These are phyloP conservation scores for Aspergillus latus DNA, from an alignment of 2,329 filamentous ascomycete genomes.

Conservation along the genomic window DNA sequence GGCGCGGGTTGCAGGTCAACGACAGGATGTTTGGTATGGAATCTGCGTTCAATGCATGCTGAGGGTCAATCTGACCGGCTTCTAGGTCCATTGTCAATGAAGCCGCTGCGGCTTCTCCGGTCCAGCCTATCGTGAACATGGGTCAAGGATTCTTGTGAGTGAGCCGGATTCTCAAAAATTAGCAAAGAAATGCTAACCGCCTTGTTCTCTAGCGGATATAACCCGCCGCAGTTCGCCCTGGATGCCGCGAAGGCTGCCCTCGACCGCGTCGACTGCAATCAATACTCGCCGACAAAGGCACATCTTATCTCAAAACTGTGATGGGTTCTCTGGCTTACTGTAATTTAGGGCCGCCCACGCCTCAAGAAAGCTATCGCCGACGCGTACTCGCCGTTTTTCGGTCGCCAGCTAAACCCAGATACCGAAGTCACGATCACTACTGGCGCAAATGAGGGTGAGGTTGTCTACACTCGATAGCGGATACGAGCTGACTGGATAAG, in stretches of 20 bases:
- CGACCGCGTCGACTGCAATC: constrained; percentile 92
- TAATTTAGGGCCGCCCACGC: constrained; percentile 69
- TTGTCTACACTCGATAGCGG: neutral
- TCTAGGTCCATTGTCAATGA: constrained; percentile 66
- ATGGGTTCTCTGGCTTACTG: constrained; percentile 6
- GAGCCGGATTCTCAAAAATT: neutral
- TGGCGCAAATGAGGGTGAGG: constrained; percentile 50
- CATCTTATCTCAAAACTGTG: neutral
- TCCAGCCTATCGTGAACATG: constrained; percentile 69
- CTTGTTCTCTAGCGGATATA: constrained; percentile 65
- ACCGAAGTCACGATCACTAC: constrained; percentile 95
- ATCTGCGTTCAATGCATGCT: neutral
- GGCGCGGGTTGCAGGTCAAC: constrained; percentile 50
- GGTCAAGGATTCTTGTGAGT: constrained; percentile 62
- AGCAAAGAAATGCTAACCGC: neutral
- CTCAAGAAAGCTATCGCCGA: constrained; percentile 91
- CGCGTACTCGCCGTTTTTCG: constrained; percentile 88
- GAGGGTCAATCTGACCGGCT: constrained; percentile 15
- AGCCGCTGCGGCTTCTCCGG: constrained; percentile 62
- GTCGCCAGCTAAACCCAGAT: constrained; percentile 76
- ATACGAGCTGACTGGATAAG: constrained; percentile 33
- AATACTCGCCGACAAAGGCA: constrained; percentile 91
- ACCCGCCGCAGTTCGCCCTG: constrained; percentile 86
- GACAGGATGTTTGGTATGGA: constrained; percentile 52
- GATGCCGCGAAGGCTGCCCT: constrained; percentile 88